Conservation (phyloP, 2,329 filamentous ascomycete genomes). For the Pseudogymnoascus sp. region DNA sequence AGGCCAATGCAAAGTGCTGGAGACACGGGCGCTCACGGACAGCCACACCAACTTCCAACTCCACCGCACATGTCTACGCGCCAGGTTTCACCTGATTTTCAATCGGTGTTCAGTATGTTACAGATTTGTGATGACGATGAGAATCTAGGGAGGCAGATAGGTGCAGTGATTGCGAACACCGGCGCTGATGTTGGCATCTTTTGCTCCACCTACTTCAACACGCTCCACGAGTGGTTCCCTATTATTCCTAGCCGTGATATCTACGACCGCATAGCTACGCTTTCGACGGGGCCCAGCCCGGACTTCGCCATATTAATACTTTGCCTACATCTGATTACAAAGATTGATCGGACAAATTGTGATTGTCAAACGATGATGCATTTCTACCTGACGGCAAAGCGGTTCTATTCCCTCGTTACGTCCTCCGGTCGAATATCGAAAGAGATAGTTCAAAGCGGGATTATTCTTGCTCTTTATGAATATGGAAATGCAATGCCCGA, state of each 20-base stretch:
- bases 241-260: conserved; percentile 1
- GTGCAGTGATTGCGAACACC: background rate
- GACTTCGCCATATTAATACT: conserved; percentile 3
- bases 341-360: background rate
- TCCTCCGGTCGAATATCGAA: conserved; percentile 12
- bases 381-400: background rate
- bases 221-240: conserved; percentile 7
- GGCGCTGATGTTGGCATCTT: conserved; percentile 8
- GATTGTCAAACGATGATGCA: conserved; percentile 6
- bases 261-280: conserved; percentile 2
- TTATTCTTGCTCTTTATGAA: conserved; percentile 16
- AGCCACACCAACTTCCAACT: background rate
- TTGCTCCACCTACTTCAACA: conserved; percentile 7
- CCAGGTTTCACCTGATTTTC: background rate
- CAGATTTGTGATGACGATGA: conserved; percentile 7
- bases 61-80: background rate
- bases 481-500: conserved; percentile 11
- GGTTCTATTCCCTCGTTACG: background rate
- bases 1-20: background rate
- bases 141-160: conserved; percentile 4
- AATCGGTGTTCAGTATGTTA: background rate
- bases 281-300: background rate
- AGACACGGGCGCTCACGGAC: background rate
- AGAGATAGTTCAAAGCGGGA: conserved; percentile 12
- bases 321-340: conserved; percentile 1